Conservation (phyloP, 169 alveolate genomes). For the Amoebophrya sp. region DNA sequence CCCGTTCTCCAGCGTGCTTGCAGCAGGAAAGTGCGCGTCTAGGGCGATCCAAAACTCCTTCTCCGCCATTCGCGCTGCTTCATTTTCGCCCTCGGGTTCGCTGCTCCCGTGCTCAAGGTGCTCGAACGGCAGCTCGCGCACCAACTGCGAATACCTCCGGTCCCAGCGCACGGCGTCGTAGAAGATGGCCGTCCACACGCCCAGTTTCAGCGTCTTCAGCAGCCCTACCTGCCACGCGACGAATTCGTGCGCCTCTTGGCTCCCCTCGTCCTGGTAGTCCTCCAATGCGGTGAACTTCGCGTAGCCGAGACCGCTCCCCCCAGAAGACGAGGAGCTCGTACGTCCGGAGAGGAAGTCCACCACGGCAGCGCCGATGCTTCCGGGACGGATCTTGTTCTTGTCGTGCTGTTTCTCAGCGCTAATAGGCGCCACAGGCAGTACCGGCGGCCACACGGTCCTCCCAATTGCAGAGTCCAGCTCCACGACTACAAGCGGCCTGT, state of each 20-base stretch:
- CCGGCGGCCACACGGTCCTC: background rate
- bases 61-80: too few species aligned
- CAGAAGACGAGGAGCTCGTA: background rate
- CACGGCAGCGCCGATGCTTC: background rate
- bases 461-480: background rate
- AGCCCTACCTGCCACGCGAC: background rate
- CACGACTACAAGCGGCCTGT: background rate
- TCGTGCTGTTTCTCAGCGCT: background rate
- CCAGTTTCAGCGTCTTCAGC: background rate
- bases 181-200: background rate
- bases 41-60: too few species aligned
- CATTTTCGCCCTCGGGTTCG: background rate
- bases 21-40: too few species aligned
- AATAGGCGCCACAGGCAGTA: background rate
- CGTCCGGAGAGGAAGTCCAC: background rate
- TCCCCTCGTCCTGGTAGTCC: background rate
- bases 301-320: background rate
- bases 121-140: background rate
- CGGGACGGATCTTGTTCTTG: background rate
- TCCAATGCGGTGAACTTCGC: background rate
- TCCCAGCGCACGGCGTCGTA: background rate
- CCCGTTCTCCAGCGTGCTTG: too few species aligned
- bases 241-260: background rate
- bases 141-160: background rate
- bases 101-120: background rate